Evolutionary conservation across 225 moss, liverwort and hornwort genomes (phyloP).

Genomic region (Anthoceros angustus): DNA sequence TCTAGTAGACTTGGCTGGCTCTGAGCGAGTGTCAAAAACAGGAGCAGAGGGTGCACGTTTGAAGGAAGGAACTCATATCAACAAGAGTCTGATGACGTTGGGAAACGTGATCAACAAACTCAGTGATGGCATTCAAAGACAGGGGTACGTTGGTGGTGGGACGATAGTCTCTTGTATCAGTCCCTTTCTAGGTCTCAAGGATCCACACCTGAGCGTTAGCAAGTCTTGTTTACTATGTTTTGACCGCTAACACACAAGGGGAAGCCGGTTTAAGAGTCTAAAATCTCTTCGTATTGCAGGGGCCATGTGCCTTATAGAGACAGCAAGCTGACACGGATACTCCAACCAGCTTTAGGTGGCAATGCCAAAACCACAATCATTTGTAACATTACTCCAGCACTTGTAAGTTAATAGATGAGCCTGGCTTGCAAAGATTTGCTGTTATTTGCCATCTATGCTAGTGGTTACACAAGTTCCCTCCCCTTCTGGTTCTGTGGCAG

Average conservation of each 20-base stretch:
- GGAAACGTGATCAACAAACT: conserved; percentile 97
- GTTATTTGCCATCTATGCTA: no score
- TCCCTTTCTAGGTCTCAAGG: no score
- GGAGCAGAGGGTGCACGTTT: conserved; percentile 87
- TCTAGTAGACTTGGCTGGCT: conserved; percentile 89
- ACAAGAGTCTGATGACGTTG: conserved; percentile 95
- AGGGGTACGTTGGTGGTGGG: conserved; percentile 33
- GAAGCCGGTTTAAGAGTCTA: conserved; percentile 8
- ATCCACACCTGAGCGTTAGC: no score
- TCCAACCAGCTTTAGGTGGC: conserved; percentile 88
- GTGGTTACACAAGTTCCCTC: no score
- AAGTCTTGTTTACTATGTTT: no score
- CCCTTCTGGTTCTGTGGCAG: no score
- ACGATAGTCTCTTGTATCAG: no score
- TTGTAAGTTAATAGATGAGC: conserved; percentile 56
- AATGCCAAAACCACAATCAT: conserved; percentile 89
- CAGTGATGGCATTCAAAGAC: conserved; percentile 84
- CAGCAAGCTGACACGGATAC: conserved; percentile 89
- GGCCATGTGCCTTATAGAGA: conserved; percentile 95
- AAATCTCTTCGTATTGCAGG: conserved; percentile 18
- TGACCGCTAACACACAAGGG: no score
- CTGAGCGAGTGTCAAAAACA: conserved; percentile 80
- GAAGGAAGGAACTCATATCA: conserved; percentile 95
- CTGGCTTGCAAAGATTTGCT: no score
- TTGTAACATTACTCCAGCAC: conserved; percentile 84